These are phyloP conservation scores for Apophysomyces ossiformis DNA, from an alignment of 371 early-diverging fungal genomes.

Conservation along the genomic window DNA sequence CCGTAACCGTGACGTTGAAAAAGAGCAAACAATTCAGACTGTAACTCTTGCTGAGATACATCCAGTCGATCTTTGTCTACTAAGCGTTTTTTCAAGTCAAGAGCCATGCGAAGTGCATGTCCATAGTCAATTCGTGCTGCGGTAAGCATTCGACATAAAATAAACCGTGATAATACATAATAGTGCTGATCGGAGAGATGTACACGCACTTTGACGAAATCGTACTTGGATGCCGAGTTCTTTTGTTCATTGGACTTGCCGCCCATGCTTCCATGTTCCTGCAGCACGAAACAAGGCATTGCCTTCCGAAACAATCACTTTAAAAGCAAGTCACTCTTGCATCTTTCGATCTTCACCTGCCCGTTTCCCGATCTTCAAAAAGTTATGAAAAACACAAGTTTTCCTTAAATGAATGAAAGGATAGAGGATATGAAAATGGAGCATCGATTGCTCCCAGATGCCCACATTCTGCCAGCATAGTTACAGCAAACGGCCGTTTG, in stretches of 20 bases:
- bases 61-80: slow-evolving; percentile 36
- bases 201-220: slow-evolving; percentile 48
- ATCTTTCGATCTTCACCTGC: too few species aligned
- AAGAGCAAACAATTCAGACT: slow-evolving; percentile 36
- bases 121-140: slow-evolving; percentile 40
- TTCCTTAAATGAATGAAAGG: too few species aligned
- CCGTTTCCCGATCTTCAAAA: too few species aligned
- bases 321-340: too few species aligned
- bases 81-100: slow-evolving; percentile 44
- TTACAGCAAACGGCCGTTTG: too few species aligned
- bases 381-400: too few species aligned
- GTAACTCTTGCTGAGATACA: slow-evolving; percentile 35
- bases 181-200: slow-evolving; percentile 43
- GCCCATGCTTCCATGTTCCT: slow-evolving; percentile 4
- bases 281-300: not conserved
- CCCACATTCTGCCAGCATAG: too few species aligned
- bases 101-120: slow-evolving; percentile 49
- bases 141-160: slow-evolving; percentile 44
- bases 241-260: slow-evolving; percentile 19
- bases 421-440: too few species aligned
- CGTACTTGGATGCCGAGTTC: slow-evolving; percentile 44
- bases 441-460: too few species aligned
- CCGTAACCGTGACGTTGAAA: slow-evolving; percentile 39
- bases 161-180: slow-evolving; percentile 45
- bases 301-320: too few species aligned